Percentiles rank a stretch among this genome's conserved stretches.
phyloP scores from a whole-genome alignment of 2,329 filamentous ascomycete species.

The Talaromyces funiculosus region DNA sequence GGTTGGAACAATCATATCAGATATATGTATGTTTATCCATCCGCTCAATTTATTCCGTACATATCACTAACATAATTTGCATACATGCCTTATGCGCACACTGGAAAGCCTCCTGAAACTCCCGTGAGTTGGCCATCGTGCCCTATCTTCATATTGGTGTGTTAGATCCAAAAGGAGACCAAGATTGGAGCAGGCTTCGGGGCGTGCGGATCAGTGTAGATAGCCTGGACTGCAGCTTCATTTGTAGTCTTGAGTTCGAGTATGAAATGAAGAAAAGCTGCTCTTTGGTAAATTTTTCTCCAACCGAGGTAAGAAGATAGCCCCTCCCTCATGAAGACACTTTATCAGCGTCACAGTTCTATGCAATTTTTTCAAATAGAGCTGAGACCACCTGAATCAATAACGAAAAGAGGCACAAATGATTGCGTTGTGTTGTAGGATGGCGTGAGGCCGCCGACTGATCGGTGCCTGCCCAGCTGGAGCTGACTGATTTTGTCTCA shows the following conservation, averaged over 20 bases:
- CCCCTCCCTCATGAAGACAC: too few species aligned
- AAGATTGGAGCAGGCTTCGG: constrained; percentile 57
- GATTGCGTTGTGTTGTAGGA: not conserved
- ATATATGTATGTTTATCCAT: not conserved
- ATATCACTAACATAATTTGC: constrained; percentile 60
- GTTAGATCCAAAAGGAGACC: not conserved
- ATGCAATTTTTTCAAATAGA: too few species aligned
- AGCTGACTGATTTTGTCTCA: not conserved
- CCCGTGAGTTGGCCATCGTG: constrained; percentile 61
- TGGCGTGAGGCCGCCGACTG: not conserved
- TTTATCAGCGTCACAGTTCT: too few species aligned
- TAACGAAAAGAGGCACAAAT: too few species aligned
- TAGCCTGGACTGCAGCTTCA: constrained; percentile 51
- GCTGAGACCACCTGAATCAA: constrained; percentile 66
- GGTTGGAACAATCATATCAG: not conserved
- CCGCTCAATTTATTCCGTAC: not conserved
- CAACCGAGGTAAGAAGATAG: too few species aligned
- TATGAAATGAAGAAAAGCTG: constrained; percentile 66
- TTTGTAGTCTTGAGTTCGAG: constrained; percentile 55
- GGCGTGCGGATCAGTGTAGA: constrained; percentile 61
- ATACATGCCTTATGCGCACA: constrained; percentile 60
- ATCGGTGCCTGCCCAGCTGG: not conserved
- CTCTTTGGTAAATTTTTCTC: constrained; percentile 58
- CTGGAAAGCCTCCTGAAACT: constrained; percentile 62
- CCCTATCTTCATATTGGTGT: constrained; percentile 34